Evolutionary conservation across 2,329 filamentous ascomycete genomes (phyloP).

Genomic region (Polytolypa hystricis): DNA sequence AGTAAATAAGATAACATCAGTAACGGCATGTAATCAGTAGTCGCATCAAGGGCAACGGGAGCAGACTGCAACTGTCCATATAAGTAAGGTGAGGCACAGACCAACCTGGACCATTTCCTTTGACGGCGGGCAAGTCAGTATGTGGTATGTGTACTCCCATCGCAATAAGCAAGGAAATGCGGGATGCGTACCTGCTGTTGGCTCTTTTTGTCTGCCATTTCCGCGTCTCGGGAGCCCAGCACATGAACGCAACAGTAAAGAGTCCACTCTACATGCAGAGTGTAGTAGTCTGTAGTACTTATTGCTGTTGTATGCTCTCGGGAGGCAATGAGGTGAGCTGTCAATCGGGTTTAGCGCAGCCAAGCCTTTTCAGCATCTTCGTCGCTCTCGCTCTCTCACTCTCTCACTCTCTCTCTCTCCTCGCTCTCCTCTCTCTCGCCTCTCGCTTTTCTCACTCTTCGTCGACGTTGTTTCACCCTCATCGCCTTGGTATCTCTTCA

Average conservation of each 20-base stretch:
- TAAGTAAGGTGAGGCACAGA: slow-evolving; percentile 51
- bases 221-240: background rate
- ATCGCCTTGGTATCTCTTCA: no score
- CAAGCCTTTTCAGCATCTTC: slow-evolving; percentile 11
- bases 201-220: slow-evolving; percentile 43
- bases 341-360: slow-evolving; percentile 11
- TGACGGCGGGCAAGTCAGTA: slow-evolving; percentile 4
- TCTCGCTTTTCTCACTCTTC: slow-evolving; percentile 6
- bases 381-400: slow-evolving; percentile 13
- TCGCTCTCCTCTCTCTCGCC: slow-evolving; percentile 3
- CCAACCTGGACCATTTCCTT: slow-evolving; percentile 99
- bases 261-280: slow-evolving; percentile 4
- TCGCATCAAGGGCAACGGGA: no score
- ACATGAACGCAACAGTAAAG: no score
- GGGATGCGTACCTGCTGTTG: slow-evolving; percentile 52
- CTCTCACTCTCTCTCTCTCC: slow-evolving; percentile 8
- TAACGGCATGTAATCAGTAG: no score
- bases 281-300: background rate
- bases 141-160: background rate
- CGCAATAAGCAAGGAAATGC: background rate
- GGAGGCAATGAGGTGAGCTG: background rate
- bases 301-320: background rate
- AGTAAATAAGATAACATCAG: no score
- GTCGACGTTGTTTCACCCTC: no score
- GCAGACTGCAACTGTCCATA: no score